A percentile compares a stretch with the other conserved stretches of the same genome.
Conservation (phyloP, 192 early-diverging fungal genomes). For the Umbelopsis sp. region DNA sequence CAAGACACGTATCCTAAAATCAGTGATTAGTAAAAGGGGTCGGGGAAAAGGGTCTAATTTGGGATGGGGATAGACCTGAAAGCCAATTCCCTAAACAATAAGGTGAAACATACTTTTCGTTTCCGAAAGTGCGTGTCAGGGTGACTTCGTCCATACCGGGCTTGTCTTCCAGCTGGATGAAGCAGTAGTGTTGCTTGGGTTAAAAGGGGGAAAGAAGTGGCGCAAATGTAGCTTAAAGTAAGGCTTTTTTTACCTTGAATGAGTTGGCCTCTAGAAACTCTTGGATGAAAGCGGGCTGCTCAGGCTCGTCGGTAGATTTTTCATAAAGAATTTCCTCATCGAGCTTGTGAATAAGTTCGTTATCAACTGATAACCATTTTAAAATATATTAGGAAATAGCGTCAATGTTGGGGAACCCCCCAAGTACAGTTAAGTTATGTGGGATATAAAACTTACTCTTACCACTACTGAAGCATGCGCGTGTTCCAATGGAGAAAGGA, state of each 20-base stretch:
- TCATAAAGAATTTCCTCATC: conserved; percentile 79
- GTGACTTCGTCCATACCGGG: conserved; percentile 76
- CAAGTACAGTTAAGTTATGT: too few relatives aligned
- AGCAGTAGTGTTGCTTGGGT: too few relatives aligned
- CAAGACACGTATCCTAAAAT: conserved; percentile 73
- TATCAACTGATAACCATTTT: conserved; percentile 51
- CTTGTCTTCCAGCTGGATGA: conserved; percentile 73
- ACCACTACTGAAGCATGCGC: neutral
- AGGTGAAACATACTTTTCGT: conserved; percentile 70
- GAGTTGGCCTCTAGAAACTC: conserved; percentile 66
- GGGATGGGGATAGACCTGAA: too few relatives aligned
- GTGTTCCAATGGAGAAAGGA: conserved; percentile 6
- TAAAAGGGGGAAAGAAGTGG: too few relatives aligned
- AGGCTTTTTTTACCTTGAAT: conserved; percentile 47
- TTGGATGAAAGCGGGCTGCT: conserved; percentile 70
- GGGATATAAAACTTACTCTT: neutral
- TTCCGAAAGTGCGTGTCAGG: conserved; percentile 84
- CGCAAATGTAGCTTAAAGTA: too few relatives aligned
- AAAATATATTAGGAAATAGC: neutral
- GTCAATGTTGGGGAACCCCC: neutral
- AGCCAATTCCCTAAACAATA: neutral
- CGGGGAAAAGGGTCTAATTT: neutral
- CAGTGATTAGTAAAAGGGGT: neutral
- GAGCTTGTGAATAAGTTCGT: conserved; percentile 72
- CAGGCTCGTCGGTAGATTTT: conserved; percentile 56